These are phyloP conservation scores for Aspergillus bertholletiae DNA, from an alignment of 495 filamentous ascomycete species.

Conservation along the genomic window DNA sequence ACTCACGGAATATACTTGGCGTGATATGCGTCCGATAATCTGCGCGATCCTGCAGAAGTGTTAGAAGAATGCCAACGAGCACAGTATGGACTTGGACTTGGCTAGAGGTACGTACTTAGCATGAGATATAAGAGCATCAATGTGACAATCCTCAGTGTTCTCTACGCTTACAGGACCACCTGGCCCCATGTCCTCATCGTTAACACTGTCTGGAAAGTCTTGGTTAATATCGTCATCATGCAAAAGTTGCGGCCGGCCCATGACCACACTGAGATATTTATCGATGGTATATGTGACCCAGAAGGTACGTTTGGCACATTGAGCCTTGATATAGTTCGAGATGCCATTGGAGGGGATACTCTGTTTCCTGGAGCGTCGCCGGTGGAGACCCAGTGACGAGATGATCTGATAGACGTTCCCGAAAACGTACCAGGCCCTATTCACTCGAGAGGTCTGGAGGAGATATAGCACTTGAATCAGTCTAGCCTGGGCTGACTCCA, in stretches of 20 bases:
- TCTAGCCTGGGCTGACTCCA: constrained; percentile 21
- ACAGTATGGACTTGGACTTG: no score
- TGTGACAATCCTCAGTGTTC: constrained; percentile 11
- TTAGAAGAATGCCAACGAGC: background rate
- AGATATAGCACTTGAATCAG: constrained; percentile 26
- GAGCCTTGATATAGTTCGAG: constrained; percentile 17
- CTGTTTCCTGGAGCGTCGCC: constrained; percentile 8
- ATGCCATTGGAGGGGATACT: constrained; percentile 4
- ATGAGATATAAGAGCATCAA: constrained; percentile 20
- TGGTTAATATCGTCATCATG: constrained; percentile 50
- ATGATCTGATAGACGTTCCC: constrained; percentile 17
- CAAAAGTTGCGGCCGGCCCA: constrained; percentile 30
- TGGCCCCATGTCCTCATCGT: constrained; percentile 23
- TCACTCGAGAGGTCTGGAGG: constrained; percentile 22
- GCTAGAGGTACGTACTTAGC: constrained; percentile 21
- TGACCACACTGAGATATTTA: constrained; percentile 30
- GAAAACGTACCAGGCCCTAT: constrained; percentile 24
- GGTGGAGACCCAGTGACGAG: constrained; percentile 18
- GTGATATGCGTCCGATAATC: constrained; percentile 21
- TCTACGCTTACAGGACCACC: constrained; percentile 1
- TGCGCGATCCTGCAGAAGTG: constrained; percentile 7
- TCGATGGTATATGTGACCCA: constrained; percentile 53
- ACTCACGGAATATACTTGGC: constrained; percentile 22
- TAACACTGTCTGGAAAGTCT: constrained; percentile 35
- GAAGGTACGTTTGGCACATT: constrained; percentile 46